These are phyloP conservation scores for Chrysosporium keratinophilum DNA, from an alignment of 2,329 filamentous ascomycete genomes.

Conservation along the genomic window DNA sequence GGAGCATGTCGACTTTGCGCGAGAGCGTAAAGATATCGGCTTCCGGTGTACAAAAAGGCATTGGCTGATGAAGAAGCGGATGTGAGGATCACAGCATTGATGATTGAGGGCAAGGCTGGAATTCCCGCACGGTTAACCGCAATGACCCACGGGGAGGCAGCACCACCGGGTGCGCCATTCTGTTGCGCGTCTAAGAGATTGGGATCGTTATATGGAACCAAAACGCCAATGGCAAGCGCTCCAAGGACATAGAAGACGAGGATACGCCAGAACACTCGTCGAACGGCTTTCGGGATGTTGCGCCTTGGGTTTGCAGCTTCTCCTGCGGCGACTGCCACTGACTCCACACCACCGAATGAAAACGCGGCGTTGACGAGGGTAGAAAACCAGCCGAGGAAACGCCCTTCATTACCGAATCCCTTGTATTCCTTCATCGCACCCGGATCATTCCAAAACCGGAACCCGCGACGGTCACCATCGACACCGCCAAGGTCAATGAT, in stretches of 20 bases:
- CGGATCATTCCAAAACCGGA: conserved; percentile 58
- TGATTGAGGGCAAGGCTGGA: conserved; percentile 55
- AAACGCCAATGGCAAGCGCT: conserved; percentile 49
- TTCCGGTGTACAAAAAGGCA: conserved; percentile 49
- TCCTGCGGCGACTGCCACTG: conserved; percentile 46
- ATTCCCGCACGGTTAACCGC: conserved; percentile 59
- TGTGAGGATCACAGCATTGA: conserved; percentile 67
- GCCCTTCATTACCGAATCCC: conserved; percentile 46
- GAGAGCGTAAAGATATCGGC: conserved; percentile 42
- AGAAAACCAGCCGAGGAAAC: conserved; percentile 52
- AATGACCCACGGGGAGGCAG: conserved; percentile 61
- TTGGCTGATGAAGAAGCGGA: conserved; percentile 62
- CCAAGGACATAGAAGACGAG: conserved; percentile 49
- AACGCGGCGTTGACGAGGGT: conserved; percentile 37
- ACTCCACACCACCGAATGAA: conserved; percentile 36
- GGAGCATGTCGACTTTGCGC: conserved; percentile 44
- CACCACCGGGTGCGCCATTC: conserved; percentile 46
- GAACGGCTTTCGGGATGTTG: conserved; percentile 47
- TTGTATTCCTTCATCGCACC: conserved; percentile 59
- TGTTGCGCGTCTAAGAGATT: conserved; percentile 38
- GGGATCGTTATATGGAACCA: conserved; percentile 59
- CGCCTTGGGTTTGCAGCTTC: conserved; percentile 45
- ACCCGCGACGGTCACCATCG: conserved; percentile 50
- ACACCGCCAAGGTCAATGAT: conserved; percentile 54
- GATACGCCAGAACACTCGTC: conserved; percentile 46